Percentiles rank a stretch among this genome's conserved stretches.
phyloP scores from a whole-genome alignment of 73 alveolate species.

The Paramecium octaurelia region DNA sequence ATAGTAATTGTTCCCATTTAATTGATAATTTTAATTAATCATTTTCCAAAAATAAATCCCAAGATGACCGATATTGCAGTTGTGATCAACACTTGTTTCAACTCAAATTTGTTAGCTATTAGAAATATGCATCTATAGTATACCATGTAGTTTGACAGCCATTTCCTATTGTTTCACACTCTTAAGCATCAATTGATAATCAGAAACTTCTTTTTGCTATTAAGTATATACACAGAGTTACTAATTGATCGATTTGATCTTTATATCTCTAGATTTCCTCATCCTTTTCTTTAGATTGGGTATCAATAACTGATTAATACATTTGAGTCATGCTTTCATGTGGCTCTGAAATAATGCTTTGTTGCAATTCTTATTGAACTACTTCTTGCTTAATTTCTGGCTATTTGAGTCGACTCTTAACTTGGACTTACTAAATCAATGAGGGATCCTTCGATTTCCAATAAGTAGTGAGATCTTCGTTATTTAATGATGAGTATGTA shows the following conservation, averaged over 20 bases:
- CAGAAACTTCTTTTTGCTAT: neutral
- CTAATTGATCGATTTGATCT: neutral
- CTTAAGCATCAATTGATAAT: neutral
- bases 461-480: neutral
- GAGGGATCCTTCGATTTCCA: neutral
- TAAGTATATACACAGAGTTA: neutral
- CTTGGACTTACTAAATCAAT: neutral
- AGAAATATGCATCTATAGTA: neutral
- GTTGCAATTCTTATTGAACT: neutral
- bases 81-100: neutral
- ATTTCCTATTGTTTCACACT: neutral
- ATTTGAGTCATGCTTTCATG: neutral
- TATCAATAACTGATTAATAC: neutral
- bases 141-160: neutral
- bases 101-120: neutral
- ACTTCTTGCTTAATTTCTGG: neutral
- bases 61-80: neutral
- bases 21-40: neutral
- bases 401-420: neutral
- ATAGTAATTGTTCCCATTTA: conserved; percentile 24
- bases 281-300: neutral
- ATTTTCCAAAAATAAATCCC: neutral
- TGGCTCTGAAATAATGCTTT: neutral
- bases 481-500: neutral
- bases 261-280: neutral